Evolutionary conservation across 306 rosid genomes (phyloP).

Genomic region (Prunus campanulata): DNA sequence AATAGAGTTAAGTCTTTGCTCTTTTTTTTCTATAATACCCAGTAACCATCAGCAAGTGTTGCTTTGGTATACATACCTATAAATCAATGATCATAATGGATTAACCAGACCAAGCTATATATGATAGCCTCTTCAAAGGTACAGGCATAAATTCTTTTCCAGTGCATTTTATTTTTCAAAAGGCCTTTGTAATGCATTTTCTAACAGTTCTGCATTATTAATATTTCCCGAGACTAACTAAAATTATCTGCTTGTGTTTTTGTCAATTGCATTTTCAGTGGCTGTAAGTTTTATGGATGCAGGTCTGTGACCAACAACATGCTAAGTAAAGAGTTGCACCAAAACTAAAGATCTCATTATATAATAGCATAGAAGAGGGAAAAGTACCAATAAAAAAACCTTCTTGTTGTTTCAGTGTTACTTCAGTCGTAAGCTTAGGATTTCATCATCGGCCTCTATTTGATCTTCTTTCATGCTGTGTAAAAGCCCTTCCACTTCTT

Average conservation of each 20-base stretch:
- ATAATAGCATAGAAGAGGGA: not conserved
- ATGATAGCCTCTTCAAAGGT: not conserved
- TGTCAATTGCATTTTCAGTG: not conserved
- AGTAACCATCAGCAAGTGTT: not conserved
- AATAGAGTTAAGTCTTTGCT: not conserved
- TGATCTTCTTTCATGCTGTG: constrained; percentile 43
- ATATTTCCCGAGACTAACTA: not conserved
- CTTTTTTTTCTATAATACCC: too few species aligned
- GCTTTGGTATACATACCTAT: not conserved
- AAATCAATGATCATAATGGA: not conserved
- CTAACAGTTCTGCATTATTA: not conserved
- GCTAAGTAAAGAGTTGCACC: not conserved
- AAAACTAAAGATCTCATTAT: not conserved
- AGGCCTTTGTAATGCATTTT: not conserved
- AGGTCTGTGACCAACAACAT: not conserved
- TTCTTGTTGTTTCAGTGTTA: not conserved
- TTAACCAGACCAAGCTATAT: not conserved
- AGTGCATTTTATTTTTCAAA: not conserved
- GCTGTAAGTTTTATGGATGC: not conserved
- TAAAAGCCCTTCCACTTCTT: constrained; percentile 38
- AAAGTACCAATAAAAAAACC: not conserved
- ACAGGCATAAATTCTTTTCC: not conserved
- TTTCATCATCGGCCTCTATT: constrained; percentile 43
- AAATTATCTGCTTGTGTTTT: not conserved
- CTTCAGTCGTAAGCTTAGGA: constrained; percentile 28